Evolutionary conservation across 225 moss, liverwort and hornwort species (phyloP).

Genomic region (Antitrichia curtipendula): DNA sequence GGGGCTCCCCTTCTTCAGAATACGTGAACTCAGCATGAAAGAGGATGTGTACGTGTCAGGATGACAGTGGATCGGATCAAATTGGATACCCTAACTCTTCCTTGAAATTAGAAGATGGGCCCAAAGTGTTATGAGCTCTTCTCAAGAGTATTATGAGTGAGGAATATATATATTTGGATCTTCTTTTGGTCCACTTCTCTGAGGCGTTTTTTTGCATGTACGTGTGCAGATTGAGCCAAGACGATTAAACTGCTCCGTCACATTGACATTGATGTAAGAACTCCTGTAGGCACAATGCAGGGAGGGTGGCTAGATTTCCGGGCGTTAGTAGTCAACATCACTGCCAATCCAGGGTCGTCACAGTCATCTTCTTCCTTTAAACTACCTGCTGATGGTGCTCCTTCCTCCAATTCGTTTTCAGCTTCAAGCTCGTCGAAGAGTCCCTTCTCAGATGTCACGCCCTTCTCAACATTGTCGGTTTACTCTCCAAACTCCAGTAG

Average conservation of each 20-base stretch:
- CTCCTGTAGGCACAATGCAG: constrained; percentile 24
- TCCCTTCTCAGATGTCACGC: constrained; percentile 1
- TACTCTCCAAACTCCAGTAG: not conserved
- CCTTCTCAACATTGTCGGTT: constrained; percentile 2
- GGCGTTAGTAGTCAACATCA: constrained; percentile 15
- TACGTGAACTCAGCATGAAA: not conserved
- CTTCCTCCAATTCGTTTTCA: constrained; percentile 3
- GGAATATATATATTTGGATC: not conserved
- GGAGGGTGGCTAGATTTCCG: constrained; percentile 45
- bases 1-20: not conserved
- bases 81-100: not conserved
- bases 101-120: not conserved
- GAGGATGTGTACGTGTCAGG: not conserved
- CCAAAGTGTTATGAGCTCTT: not conserved
- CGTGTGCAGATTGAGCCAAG: constrained; percentile 3
- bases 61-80: not conserved
- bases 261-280: constrained; percentile 3
- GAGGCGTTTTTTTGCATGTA: not conserved
- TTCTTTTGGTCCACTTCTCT: not conserved
- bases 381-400: constrained; percentile 3
- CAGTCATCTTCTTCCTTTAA: constrained; percentile 4
- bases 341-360: constrained; percentile 4
- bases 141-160: not conserved
- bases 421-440: constrained; percentile 10
- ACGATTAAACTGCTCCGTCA: not conserved